phyloP scores from a whole-genome alignment of 2,329 filamentous ascomycete species.

The Podosphaera aphanis region DNA sequence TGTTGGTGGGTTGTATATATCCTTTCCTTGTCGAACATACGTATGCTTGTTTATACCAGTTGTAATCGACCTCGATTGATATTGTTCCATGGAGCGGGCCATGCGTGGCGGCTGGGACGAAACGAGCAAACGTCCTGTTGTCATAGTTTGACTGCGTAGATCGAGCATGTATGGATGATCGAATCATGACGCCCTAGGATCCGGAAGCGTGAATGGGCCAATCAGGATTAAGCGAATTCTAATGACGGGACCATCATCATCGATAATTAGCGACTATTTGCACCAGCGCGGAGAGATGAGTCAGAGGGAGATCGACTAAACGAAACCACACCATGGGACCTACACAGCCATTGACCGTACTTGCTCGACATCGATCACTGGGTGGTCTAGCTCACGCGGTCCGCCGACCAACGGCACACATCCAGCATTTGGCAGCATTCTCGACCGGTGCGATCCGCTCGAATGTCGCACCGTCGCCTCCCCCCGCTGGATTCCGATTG shows the following conservation, averaged over 20 bases:
- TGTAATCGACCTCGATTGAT: no score
- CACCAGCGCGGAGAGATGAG: no score
- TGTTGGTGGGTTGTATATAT: no score
- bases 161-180: no score
- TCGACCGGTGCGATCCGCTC: slow-evolving; percentile 13
- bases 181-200: no score
- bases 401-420: slow-evolving; percentile 7
- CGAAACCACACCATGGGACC: slow-evolving; percentile 16
- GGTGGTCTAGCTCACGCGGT: slow-evolving; percentile 9
- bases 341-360: slow-evolving; percentile 16
- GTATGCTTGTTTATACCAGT: no score
- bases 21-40: no score
- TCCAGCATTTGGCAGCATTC: slow-evolving; percentile 9
- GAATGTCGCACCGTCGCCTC: slow-evolving; percentile 14
- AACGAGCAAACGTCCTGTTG: no score
- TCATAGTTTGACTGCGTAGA: no score
- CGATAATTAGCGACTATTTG: no score
- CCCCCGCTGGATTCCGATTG: slow-evolving; percentile 60
- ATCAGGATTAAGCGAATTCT: slow-evolving; percentile 8
- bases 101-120: no score
- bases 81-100: no score
- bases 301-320: background rate
- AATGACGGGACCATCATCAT: background rate
- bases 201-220: slow-evolving; percentile 4
- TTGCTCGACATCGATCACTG: slow-evolving; percentile 15